These are phyloP conservation scores for Botrytis sinoallii DNA, from an alignment of 2,329 filamentous ascomycete species.

Conservation along the genomic window DNA sequence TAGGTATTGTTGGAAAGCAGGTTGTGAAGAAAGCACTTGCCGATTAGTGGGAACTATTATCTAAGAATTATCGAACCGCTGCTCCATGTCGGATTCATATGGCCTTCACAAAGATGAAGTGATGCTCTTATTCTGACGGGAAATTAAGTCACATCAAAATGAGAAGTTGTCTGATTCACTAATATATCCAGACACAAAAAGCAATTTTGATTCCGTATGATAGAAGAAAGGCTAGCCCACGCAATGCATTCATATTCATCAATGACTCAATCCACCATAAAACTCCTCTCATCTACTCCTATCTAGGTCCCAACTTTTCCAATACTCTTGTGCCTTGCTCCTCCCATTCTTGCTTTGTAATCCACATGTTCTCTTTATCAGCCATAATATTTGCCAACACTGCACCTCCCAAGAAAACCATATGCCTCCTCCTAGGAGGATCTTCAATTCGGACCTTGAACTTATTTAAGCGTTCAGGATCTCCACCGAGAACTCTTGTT, in stretches of 20 bases:
- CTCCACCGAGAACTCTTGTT: constrained; percentile 81
- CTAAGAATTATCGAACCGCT: background rate
- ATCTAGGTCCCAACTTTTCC: constrained; percentile 91
- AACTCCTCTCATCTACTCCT: constrained; percentile 16
- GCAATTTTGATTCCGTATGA: background rate
- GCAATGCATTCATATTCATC: constrained; percentile 15
- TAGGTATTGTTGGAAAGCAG: background rate
- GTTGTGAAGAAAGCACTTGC: too few species aligned
- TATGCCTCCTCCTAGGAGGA: constrained; percentile 90
- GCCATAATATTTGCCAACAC: constrained; percentile 99
- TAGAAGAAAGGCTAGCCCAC: constrained; percentile 2
- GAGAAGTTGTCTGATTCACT: background rate
- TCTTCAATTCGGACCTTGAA: constrained; percentile 99
- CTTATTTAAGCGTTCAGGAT: constrained; percentile 93
- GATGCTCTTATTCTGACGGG: background rate
- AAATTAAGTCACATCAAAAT: background rate
- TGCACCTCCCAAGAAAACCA: constrained; percentile 98
- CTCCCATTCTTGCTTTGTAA: constrained; percentile 94
- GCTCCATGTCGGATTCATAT: background rate
- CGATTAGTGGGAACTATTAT: background rate
- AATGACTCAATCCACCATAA: constrained; percentile 11
- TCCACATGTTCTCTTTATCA: constrained; percentile 99
- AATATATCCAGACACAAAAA: constrained; percentile 24
- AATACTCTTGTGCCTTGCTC: constrained; percentile 82
- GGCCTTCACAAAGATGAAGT: background rate